Evolutionary conservation across 768 basidiomycete species (phyloP), one percentile per base, ranked within the genome.

Genomic region (Nevesoporus exiguus): DNA sequence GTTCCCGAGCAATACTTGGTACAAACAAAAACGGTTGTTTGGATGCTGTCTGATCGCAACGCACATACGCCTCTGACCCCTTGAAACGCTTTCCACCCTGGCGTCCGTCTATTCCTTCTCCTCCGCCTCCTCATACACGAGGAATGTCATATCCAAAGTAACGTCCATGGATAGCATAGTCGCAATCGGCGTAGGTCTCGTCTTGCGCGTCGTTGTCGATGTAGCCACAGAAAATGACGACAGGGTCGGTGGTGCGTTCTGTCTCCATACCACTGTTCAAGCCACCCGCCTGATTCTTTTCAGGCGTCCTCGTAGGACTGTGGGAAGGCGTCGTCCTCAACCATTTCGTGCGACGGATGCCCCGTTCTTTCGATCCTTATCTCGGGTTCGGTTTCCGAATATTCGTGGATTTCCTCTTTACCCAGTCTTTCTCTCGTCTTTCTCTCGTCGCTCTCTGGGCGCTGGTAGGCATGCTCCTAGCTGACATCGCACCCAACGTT

Each of bases 251-350:
- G 69, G 71, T 72, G 31, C 29, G 69, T 64, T 40, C 40, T 19
- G 14, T 50, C 51, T 19, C 34, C 11, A 48, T 25, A 15, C 15
- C 19, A 14, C 33, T 1, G 49, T 41, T 24, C 30, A 7, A 42
- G 3, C 46, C 17, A 2, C 30, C 34, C 55, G 39, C 25, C 49
- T 60, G 19, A 60, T 34, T 13, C 29, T 30, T 22, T 8, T 14
- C 51, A 79, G 82, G 84, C 17, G 82, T 84, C 14, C 77, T 90
- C 52, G 75, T 91, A 49, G 89, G 88, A 8, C 73, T 90, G 19
- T 90, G 88, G 86, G 88, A 90, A 69, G 88, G 89, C 45, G 78
- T 86, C 24, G 81, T 89, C 34, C 74, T 88, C 51, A 80, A 82
- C 37, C 88, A 90, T 60, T 89, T 88, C 66, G 69, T 87, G 58